These are phyloP conservation scores for Trichoderma sp. DNA, from an alignment of 2,329 filamentous ascomycete species.

Conservation along the genomic window DNA sequence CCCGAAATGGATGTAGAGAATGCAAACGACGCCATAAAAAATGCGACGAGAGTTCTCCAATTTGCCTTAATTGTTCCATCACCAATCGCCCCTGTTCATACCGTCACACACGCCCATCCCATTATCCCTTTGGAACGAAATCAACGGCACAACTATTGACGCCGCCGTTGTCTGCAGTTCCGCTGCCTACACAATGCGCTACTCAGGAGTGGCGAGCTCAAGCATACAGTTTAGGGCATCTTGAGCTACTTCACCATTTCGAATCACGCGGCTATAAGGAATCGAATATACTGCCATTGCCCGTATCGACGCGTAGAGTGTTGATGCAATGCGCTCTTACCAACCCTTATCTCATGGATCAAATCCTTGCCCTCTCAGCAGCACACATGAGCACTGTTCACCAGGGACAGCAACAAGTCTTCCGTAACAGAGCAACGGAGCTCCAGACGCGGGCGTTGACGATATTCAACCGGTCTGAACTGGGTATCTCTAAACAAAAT, in stretches of 20 bases:
- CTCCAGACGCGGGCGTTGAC: slow-evolving; percentile 36
- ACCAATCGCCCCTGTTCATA: slow-evolving; percentile 29
- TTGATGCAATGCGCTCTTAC: slow-evolving; percentile 22
- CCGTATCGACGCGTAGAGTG: neutral
- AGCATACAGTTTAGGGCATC: slow-evolving; percentile 28
- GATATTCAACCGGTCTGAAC: slow-evolving; percentile 28
- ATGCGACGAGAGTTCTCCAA: slow-evolving; percentile 33
- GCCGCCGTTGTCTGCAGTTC: neutral
- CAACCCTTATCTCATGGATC: slow-evolving; percentile 34
- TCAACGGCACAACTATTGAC: neutral
- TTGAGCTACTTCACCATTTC: slow-evolving; percentile 27
- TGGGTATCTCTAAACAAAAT: slow-evolving; percentile 23
- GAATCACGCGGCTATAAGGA: neutral
- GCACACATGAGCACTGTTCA: slow-evolving; percentile 34
- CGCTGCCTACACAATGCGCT: neutral
- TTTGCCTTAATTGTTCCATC: slow-evolving; percentile 30
- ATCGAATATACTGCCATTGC: neutral
- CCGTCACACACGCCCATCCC: neutral
- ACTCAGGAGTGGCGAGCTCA: slow-evolving; percentile 16
- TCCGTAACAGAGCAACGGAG: slow-evolving; percentile 33
- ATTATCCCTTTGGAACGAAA: neutral
- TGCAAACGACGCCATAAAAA: slow-evolving; percentile 31
- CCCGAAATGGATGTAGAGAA: slow-evolving; percentile 27
- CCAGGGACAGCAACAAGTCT: slow-evolving; percentile 19
- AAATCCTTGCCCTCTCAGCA: slow-evolving; percentile 38